These are phyloP conservation scores for Coemansia sp. DNA, from an alignment of 192 early-diverging fungal species.

Conservation along the genomic window DNA sequence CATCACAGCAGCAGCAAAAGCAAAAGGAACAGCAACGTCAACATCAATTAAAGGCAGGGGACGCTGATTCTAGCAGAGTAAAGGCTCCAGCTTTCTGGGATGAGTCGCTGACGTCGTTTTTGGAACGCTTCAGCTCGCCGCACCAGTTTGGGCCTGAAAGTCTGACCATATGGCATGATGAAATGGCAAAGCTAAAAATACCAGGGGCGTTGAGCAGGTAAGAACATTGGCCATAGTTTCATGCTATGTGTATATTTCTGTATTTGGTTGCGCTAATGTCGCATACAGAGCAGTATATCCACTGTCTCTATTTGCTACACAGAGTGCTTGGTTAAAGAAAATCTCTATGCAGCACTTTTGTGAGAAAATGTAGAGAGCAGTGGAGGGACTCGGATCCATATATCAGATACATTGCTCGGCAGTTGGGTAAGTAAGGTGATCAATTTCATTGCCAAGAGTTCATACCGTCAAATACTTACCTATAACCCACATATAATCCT, in stretches of 20 bases:
- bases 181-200: constrained; percentile 28
- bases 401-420: constrained; percentile 33
- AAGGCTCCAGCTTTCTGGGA: constrained; percentile 35
- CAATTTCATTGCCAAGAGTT: background rate
- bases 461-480: background rate
- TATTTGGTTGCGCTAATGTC: background rate
- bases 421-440: constrained; percentile 11
- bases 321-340: background rate
- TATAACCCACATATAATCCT: background rate
- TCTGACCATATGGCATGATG: constrained; percentile 46
- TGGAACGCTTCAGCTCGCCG: constrained; percentile 39
- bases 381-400: constrained; percentile 37
- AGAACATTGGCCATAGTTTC: background rate
- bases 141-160: constrained; percentile 42
- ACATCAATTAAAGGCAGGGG: background rate
- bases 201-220: constrained; percentile 21
- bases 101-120: constrained; percentile 29
- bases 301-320: background rate
- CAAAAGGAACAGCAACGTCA: constrained; percentile 1
- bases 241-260: background rate
- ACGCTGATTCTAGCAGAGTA: background rate
- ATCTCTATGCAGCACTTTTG: background rate
- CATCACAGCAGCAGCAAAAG: constrained; percentile 9
- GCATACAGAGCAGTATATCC: background rate
- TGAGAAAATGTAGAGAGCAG: constrained; percentile 18